Conservation (phyloP, 2,329 filamentous ascomycete species). For the Penicillium digitatum region DNA sequence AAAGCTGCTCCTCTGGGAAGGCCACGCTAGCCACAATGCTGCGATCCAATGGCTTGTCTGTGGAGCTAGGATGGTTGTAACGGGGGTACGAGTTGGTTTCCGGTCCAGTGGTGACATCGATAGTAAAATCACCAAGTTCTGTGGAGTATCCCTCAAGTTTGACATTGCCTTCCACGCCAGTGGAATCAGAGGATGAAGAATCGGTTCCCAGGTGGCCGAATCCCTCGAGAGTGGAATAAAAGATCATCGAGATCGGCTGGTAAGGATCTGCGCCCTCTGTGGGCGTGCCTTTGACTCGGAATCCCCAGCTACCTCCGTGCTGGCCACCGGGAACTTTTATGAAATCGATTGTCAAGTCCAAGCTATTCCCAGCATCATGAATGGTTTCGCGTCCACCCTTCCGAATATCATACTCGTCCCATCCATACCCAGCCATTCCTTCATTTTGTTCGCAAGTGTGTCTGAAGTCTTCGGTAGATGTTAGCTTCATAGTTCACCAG, state of each 20-base stretch:
- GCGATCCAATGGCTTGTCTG: conserved; percentile 67
- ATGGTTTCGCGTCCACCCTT: conserved; percentile 85
- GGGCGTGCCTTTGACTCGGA: conserved; percentile 76
- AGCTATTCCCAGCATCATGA: conserved; percentile 78
- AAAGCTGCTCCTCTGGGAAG: conserved; percentile 65
- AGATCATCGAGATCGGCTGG: conserved; percentile 72
- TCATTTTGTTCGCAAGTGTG: conserved; percentile 96
- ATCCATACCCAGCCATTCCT: conserved; percentile 91
- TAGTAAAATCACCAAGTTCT: conserved; percentile 72
- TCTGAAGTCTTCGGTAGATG: conserved; percentile 63
- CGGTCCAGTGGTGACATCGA: conserved; percentile 70
- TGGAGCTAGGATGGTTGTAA: conserved; percentile 59
- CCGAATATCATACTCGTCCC: conserved; percentile 93
- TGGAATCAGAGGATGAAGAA: conserved; percentile 47
- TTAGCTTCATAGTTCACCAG: conserved; percentile 14
- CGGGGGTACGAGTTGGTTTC: conserved; percentile 57
- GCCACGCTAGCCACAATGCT: conserved; percentile 71
- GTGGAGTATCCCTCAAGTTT: conserved; percentile 65
- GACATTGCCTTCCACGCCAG: conserved; percentile 60
- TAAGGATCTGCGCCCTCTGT: conserved; percentile 63
- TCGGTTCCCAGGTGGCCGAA: conserved; percentile 62
- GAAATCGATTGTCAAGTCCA: conserved; percentile 91
- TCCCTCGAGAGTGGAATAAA: conserved; percentile 79
- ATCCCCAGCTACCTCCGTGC: conserved; percentile 88
- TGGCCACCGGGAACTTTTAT: conserved; percentile 84